Evolutionary conservation across 306 rosid species (phyloP).

Genomic region (Cicer bijugum): DNA sequence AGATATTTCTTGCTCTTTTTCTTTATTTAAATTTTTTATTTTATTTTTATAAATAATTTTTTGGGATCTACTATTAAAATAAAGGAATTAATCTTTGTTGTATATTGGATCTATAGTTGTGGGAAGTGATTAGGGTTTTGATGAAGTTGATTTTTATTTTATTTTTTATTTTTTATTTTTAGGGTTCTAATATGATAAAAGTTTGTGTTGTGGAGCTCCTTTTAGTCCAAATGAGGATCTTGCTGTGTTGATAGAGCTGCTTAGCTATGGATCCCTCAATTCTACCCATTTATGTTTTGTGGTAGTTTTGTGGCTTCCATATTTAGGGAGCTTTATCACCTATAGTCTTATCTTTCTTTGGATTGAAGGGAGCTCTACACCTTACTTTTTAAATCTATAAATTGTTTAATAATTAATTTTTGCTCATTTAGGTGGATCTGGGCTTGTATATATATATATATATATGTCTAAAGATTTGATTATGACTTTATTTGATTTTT

Average conservation of each 20-base stretch:
- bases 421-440: too few species aligned
- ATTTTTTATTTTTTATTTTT: not conserved
- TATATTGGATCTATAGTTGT: too few species aligned
- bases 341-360: constrained; percentile 68
- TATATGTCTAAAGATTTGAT: too few species aligned
- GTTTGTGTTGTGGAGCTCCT: constrained; percentile 76
- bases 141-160: not conserved
- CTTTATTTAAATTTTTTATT: not conserved
- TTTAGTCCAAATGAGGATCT: constrained; percentile 81
- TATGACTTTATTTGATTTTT: too few species aligned
- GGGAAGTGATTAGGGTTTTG: too few species aligned
- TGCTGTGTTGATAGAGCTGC: constrained; percentile 78
- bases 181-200: not conserved
- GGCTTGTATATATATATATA: too few species aligned
- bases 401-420: too few species aligned
- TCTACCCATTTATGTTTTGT: constrained; percentile 48
- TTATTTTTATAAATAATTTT: not conserved
- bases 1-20: not conserved
- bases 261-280: constrained; percentile 85
- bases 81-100: too few species aligned
- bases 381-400: not conserved
- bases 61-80: too few species aligned
- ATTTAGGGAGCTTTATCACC: constrained; percentile 74
- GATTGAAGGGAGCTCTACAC: constrained; percentile 99
- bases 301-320: constrained; percentile 89